phyloP scores from a whole-genome alignment of 495 filamentous ascomycete species.

The Viridothelium virens region DNA sequence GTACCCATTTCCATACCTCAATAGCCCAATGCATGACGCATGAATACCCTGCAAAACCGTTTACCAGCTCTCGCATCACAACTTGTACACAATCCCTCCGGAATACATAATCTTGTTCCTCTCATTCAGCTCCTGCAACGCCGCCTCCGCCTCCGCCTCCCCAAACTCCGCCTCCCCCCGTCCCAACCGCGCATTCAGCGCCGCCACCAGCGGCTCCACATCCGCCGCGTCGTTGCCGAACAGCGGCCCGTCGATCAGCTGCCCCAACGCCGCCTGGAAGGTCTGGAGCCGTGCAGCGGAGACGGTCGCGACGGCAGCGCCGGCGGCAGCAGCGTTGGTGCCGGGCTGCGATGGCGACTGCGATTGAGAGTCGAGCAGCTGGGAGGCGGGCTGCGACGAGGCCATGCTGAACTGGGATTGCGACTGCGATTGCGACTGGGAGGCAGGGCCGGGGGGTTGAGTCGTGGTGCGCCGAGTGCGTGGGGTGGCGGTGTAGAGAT shows the following conservation, averaged over 20 bases:
- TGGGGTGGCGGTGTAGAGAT: constrained; percentile 52
- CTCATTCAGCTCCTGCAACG: constrained; percentile 69
- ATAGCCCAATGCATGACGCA: no score
- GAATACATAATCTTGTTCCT: constrained; percentile 82
- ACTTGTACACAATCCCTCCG: constrained; percentile 47
- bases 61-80: constrained; percentile 20
- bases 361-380: constrained; percentile 48
- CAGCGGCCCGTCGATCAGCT: constrained; percentile 65
- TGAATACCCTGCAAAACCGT: no score
- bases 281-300: constrained; percentile 54
- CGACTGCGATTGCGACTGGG: constrained; percentile 43
- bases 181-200: constrained; percentile 66
- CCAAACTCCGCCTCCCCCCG: constrained; percentile 51
- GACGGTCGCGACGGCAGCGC: constrained; percentile 39
- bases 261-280: constrained; percentile 75
- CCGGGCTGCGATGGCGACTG: constrained; percentile 48
- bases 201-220: constrained; percentile 63
- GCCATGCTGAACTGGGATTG: constrained; percentile 58
- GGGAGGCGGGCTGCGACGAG: constrained; percentile 60
- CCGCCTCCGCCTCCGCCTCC: constrained; percentile 63
- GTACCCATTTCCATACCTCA: no score
- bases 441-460: constrained; percentile 28
- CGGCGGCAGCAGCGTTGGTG: constrained; percentile 26
- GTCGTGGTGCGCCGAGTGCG: constrained; percentile 43
- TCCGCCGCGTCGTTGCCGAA: constrained; percentile 76